A percentile compares a stretch with the other conserved stretches of the same genome.
Conservation (phyloP, 495 filamentous ascomycete species). For the Astrocystis sublimbata region DNA sequence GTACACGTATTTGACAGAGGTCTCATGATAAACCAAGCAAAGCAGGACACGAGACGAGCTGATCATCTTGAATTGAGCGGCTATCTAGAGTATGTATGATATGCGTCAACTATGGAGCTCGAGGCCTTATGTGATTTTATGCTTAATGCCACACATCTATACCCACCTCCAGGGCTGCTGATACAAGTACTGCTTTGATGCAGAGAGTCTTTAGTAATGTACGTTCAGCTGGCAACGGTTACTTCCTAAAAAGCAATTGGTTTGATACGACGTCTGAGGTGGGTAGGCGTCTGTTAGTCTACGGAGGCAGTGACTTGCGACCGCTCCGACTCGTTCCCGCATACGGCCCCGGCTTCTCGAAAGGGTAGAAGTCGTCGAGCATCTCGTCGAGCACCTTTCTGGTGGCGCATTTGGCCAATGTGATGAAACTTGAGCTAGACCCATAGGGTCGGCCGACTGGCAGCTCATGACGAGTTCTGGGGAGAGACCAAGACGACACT, state of each 20-base stretch:
- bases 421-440: neutral
- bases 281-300: too few species aligned
- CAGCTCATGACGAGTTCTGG: slow-evolving; percentile 45
- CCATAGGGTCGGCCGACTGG: neutral
- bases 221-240: neutral
- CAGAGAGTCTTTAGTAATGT: neutral
- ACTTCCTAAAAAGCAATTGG: neutral
- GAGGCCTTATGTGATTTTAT: neutral
- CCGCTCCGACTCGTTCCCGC: too few species aligned
- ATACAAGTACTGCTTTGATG: neutral
- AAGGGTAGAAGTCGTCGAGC: neutral
- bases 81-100: neutral
- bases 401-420: neutral
- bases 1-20: too few species aligned
- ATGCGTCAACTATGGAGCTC: neutral
- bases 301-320: too few species aligned
- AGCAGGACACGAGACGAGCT: neutral
- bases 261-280: too few species aligned
- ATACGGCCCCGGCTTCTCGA: neutral
- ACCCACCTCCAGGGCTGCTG: neutral
- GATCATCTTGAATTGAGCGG: neutral
- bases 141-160: neutral
- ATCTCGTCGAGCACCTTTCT: too few species aligned
- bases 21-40: too few species aligned
- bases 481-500: slow-evolving; percentile 96